These are phyloP conservation scores for Karstenula rhodostoma DNA, from an alignment of 2,329 filamentous ascomycete species.

Conservation along the genomic window DNA sequence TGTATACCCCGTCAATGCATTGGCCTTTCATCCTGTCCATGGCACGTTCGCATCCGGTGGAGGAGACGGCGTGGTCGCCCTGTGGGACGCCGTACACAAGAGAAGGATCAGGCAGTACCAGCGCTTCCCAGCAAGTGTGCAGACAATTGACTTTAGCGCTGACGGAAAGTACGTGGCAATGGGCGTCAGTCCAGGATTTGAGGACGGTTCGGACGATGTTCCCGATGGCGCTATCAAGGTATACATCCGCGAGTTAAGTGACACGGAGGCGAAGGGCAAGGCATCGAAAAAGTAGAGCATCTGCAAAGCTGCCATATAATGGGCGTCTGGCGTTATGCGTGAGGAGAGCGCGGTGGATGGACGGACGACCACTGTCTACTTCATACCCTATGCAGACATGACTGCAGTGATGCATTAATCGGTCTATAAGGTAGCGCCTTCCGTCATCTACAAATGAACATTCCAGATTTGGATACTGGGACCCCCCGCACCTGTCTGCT, in stretches of 20 bases:
- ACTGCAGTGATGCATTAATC: neutral
- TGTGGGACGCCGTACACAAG: constrained; percentile 94
- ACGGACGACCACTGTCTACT: neutral
- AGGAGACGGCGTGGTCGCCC: constrained; percentile 87
- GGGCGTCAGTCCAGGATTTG: constrained; percentile 84
- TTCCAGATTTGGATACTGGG: neutral
- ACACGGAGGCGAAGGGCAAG: constrained; percentile 89
- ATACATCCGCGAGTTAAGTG: constrained; percentile 81
- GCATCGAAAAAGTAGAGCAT: constrained; percentile 59
- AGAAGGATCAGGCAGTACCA: constrained; percentile 89
- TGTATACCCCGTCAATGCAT: constrained; percentile 89
- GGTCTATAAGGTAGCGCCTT: neutral
- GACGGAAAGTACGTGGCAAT: constrained; percentile 83
- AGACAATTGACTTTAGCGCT: constrained; percentile 76
- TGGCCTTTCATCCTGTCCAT: constrained; percentile 83
- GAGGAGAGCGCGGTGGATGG: neutral
- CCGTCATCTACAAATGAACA: neutral
- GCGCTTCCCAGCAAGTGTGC: constrained; percentile 80
- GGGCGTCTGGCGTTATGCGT: constrained; percentile 23
- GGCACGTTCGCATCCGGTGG: constrained; percentile 91
- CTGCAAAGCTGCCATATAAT: neutral
- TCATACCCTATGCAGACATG: constrained; percentile 2
- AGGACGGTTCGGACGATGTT: constrained; percentile 85
- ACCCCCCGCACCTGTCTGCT: neutral
- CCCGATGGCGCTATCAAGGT: constrained; percentile 76